These are phyloP conservation scores for Aschersonia sp. DNA, from an alignment of 2,329 filamentous ascomycete species.

Conservation along the genomic window DNA sequence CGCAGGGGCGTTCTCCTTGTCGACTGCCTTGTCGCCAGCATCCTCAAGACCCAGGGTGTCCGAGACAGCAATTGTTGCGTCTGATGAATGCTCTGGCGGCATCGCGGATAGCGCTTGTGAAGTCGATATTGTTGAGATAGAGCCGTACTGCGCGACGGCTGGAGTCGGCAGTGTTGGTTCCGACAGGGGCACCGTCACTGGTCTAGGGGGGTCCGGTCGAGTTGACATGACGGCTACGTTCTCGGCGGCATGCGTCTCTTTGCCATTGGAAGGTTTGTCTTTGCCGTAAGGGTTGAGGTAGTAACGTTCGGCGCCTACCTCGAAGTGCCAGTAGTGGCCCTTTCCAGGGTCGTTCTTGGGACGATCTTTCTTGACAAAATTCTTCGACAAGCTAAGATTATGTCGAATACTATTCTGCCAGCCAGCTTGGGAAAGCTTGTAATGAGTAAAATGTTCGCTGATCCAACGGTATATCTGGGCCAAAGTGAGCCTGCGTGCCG, in stretches of 20 bases:
- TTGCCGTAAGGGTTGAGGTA: constrained; percentile 49
- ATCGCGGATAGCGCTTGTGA: constrained; percentile 21
- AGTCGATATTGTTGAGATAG: constrained; percentile 24
- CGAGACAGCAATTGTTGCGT: constrained; percentile 63
- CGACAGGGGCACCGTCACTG: constrained; percentile 21
- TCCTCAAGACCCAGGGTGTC: constrained; percentile 43
- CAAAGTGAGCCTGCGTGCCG: constrained; percentile 70
- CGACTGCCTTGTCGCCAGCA: constrained; percentile 24
- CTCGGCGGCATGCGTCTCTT: constrained; percentile 38
- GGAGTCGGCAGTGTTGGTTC: constrained; percentile 36
- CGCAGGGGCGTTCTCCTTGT: constrained; percentile 19
- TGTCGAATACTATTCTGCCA: constrained; percentile 99
- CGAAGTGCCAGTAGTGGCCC: constrained; percentile 93
- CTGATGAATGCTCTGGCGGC: constrained; percentile 54
- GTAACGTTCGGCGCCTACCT: constrained; percentile 73
- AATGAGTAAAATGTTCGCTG: constrained; percentile 85
- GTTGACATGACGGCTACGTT: constrained; percentile 44
- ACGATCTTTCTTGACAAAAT: constrained; percentile 87
- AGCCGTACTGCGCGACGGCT: constrained; percentile 18
- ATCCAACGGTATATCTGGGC: constrained; percentile 99
- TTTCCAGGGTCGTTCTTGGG: constrained; percentile 97
- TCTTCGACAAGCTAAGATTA: constrained; percentile 93
- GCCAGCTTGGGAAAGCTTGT: constrained; percentile 68
- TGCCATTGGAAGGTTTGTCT: constrained; percentile 21
- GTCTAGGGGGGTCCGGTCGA: constrained; percentile 36